Conservation (phyloP, 257 asterid species). For the Handroanthus guayacan region DNA sequence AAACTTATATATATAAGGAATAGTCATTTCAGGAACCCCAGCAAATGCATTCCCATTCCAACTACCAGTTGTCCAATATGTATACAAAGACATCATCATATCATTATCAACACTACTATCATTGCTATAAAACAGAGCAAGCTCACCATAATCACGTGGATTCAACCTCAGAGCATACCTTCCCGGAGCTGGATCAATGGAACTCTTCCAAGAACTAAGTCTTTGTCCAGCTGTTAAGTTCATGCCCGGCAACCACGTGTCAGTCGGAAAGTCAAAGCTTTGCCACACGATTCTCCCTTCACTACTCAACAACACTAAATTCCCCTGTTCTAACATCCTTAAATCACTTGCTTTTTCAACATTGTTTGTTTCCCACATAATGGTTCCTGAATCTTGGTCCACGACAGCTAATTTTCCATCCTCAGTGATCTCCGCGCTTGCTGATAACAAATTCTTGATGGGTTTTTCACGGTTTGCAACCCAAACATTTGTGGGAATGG, state of each 20-base stretch:
- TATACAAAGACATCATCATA: constrained; percentile 27
- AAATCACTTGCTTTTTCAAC: constrained; percentile 49
- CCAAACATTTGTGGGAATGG: constrained; percentile 74
- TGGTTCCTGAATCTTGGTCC: constrained; percentile 48
- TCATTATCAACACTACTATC: constrained; percentile 30
- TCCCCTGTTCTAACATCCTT: constrained; percentile 67
- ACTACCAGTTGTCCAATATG: constrained; percentile 80
- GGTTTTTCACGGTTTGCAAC: constrained; percentile 79
- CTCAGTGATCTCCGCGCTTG: constrained; percentile 52
- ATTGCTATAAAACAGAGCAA: constrained; percentile 56
- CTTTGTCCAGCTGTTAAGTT: constrained; percentile 54
- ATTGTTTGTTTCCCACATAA: constrained; percentile 62
- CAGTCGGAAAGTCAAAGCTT: constrained; percentile 82
- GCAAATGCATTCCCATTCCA: constrained; percentile 74
- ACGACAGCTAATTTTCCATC: constrained; percentile 56
- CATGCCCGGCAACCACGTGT: constrained; percentile 88
- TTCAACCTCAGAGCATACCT: constrained; percentile 66
- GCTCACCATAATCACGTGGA: constrained; percentile 70
- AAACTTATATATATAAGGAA: constrained; percentile 71
- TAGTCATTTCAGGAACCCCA: constrained; percentile 77
- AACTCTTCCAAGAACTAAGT: constrained; percentile 72
- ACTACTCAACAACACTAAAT: constrained; percentile 52
- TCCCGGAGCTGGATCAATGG: constrained; percentile 69
- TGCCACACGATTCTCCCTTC: constrained; percentile 67
- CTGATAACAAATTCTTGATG: constrained; percentile 50